Evolutionary conservation across 2,329 filamentous ascomycete genomes (phyloP).

Genomic region (Diplodia seriata): DNA sequence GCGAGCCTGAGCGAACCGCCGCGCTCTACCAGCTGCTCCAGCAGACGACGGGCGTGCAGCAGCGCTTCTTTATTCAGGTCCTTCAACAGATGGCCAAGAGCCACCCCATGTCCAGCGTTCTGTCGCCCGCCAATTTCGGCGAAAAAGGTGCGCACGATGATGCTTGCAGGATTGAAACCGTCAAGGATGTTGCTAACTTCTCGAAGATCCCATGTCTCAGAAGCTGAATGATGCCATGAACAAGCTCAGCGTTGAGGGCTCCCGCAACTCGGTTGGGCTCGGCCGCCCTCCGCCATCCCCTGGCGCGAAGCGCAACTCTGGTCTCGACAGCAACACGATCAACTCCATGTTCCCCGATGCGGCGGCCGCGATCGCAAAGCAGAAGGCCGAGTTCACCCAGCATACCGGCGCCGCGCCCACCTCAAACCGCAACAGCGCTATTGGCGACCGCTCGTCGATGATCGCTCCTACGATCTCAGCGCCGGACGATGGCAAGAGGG

Average conservation of each 20-base stretch:
- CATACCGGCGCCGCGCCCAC: conserved; percentile 88
- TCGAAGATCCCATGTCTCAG: conserved; percentile 91
- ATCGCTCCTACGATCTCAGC: conserved; percentile 76
- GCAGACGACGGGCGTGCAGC: conserved; percentile 98
- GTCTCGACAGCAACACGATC: conserved; percentile 90
- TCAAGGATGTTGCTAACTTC: conserved; percentile 36
- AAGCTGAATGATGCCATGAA: conserved; percentile 96
- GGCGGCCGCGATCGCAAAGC: conserved; percentile 95
- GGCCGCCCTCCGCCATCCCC: conserved; percentile 77
- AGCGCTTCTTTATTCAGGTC: conserved; percentile 98
- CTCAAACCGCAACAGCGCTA: conserved; percentile 90
- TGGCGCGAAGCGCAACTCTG: conserved; percentile 87
- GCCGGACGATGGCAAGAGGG: conserved; percentile 69
- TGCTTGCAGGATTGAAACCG: background rate
- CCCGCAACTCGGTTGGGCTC: conserved; percentile 79
- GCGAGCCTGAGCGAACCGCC: conserved; percentile 94
- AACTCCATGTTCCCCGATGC: conserved; percentile 99
- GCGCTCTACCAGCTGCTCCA: conserved; percentile 94
- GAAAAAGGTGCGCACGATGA: conserved; percentile 76
- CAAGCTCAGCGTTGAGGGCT: conserved; percentile 86
- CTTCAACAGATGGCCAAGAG: conserved; percentile 99
- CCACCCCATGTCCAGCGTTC: conserved; percentile 93
- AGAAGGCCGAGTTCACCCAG: conserved; percentile 97
- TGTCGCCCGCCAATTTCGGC: conserved; percentile 90
- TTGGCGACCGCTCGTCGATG: conserved; percentile 77